phyloP scores from a whole-genome alignment of 768 basidiomycete genomes.

The Neoboletus subvelutipes region DNA sequence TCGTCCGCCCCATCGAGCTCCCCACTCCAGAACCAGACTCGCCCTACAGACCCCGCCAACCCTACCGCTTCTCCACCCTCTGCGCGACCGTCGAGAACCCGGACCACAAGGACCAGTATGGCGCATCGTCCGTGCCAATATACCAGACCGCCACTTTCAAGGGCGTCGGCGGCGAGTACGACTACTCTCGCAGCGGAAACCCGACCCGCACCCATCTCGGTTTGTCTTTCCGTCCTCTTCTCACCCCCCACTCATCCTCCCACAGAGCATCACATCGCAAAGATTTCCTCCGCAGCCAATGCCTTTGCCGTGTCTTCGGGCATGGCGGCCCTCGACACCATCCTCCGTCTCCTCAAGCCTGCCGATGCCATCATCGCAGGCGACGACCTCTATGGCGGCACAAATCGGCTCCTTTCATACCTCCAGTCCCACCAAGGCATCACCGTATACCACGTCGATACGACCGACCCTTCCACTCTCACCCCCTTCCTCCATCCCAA shows the following conservation, averaged over 20 bases:
- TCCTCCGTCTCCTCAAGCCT: conserved; percentile 90
- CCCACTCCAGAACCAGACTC: conserved; percentile 85
- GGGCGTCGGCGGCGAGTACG: conserved; percentile 84
- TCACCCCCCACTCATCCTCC: background rate
- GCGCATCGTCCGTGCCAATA: conserved; percentile 92
- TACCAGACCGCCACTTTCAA: conserved; percentile 99
- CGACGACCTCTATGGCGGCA: conserved; percentile 97
- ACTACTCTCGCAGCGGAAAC: conserved; percentile 94
- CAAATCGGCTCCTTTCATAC: conserved; percentile 91
- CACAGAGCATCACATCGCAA: conserved; percentile 93
- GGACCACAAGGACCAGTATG: conserved; percentile 91
- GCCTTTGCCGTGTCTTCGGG: conserved; percentile 94
- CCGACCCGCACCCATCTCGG: conserved; percentile 95
- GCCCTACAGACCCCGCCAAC: conserved; percentile 62
- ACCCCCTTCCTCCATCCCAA: conserved; percentile 57
- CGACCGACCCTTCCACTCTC: conserved; percentile 69
- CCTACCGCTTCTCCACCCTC: conserved; percentile 86
- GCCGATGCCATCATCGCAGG: conserved; percentile 96
- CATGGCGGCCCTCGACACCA: conserved; percentile 97
- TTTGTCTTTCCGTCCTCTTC: conserved; percentile 35
- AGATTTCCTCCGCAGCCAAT: conserved; percentile 90
- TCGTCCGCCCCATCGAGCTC: conserved; percentile 45
- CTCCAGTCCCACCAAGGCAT: conserved; percentile 86
- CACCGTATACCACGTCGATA: conserved; percentile 90
- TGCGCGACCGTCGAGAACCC: conserved; percentile 93